Percentiles rank a stretch among this genome's conserved stretches.
Evolutionary conservation across 306 rosid species (phyloP).

Genomic region (Abrus precatorius): DNA sequence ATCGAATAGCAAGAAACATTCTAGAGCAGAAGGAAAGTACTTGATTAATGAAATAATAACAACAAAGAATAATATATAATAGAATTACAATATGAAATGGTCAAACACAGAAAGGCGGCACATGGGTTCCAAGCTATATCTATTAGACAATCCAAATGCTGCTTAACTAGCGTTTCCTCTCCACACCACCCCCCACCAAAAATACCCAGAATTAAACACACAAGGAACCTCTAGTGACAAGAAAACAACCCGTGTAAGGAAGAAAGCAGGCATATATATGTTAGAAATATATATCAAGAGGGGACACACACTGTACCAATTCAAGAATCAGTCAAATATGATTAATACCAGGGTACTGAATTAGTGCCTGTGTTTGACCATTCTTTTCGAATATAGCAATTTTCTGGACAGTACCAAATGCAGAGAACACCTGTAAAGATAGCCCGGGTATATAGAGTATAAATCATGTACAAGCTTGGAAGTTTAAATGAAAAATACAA

Average conservation of each 20-base stretch:
- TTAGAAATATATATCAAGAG: conserved; percentile 31
- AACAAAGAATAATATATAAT: not conserved
- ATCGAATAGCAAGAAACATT: not conserved
- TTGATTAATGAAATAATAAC: conserved; percentile 36
- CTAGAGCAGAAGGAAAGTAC: conserved; percentile 27
- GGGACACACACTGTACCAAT: conserved; percentile 3
- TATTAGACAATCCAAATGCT: conserved; percentile 17
- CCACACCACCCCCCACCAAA: not conserved
- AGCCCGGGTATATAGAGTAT: conserved; percentile 32
- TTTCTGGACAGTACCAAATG: conserved; percentile 81
- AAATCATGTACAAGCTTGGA: conserved; percentile 34
- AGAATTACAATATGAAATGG: not conserved
- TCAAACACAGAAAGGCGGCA: not conserved
- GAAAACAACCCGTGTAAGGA: not conserved
- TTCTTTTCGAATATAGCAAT: conserved; percentile 92
- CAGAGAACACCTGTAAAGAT: conserved; percentile 75
- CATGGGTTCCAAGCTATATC: conserved; percentile 10
- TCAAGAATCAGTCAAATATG: conserved; percentile 40
- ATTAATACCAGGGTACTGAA: conserved; percentile 81
- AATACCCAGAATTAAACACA: not conserved
- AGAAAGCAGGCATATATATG: not conserved
- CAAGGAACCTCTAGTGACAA: not conserved
- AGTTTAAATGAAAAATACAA: not conserved
- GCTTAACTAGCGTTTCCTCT: not conserved
- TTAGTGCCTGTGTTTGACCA: conserved; percentile 85